Evolutionary conservation across 2,329 filamentous ascomycete species (phyloP).

Genomic region (Penicillium corylophilum): DNA sequence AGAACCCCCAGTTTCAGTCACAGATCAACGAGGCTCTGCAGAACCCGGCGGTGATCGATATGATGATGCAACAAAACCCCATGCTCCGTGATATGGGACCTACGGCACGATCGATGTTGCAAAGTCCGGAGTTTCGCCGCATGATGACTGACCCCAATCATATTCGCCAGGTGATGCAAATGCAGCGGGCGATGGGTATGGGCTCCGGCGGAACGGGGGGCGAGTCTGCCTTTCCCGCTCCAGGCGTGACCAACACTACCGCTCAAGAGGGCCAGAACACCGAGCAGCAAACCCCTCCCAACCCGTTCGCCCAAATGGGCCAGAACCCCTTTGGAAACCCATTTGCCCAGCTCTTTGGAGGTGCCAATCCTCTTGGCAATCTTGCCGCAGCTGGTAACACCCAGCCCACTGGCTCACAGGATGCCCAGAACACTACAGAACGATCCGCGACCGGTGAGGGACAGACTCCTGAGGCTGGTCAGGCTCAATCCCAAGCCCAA

Average conservation of each 20-base stretch:
- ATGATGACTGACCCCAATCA: constrained; percentile 92
- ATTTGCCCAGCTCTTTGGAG: constrained; percentile 60
- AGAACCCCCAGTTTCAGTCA: constrained; percentile 81
- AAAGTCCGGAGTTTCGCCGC: constrained; percentile 81
- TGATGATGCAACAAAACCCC: constrained; percentile 91
- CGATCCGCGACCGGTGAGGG: constrained; percentile 32
- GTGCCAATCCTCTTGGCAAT: constrained; percentile 25
- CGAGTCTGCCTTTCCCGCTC: constrained; percentile 72
- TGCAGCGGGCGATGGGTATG: constrained; percentile 65
- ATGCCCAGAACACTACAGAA: constrained; percentile 28
- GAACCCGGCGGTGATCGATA: constrained; percentile 90
- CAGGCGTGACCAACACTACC: constrained; percentile 86
- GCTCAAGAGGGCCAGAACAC: constrained; percentile 49
- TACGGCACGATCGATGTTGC: constrained; percentile 77
- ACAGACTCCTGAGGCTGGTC: constrained; percentile 38
- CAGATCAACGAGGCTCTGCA: constrained; percentile 92
- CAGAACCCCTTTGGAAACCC: constrained; percentile 39
- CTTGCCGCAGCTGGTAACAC: constrained; percentile 29
- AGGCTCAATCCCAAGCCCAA: not conserved
- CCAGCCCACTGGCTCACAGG: constrained; percentile 31
- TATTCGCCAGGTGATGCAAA: constrained; percentile 75
- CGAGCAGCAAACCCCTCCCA: constrained; percentile 36
- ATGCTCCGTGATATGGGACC: constrained; percentile 70
- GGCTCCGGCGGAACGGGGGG: constrained; percentile 50
- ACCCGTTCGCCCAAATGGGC: constrained; percentile 21